These are phyloP conservation scores for Arabis hirsuta DNA, from an alignment of 345 rosid species.

Conservation along the genomic window DNA sequence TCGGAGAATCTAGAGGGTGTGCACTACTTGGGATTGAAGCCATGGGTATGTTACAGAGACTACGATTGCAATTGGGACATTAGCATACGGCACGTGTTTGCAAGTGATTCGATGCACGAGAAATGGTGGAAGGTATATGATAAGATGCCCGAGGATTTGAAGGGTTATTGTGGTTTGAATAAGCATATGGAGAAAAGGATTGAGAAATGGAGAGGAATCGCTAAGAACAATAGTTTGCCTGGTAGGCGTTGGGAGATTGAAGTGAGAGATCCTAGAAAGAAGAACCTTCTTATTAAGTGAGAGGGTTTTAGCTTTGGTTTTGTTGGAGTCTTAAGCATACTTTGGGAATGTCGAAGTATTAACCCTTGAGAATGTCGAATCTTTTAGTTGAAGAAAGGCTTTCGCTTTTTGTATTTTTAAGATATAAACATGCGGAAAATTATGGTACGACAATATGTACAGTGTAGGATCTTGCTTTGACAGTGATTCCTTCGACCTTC, in stretches of 20 bases:
- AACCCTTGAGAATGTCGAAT: neutral
- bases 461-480: neutral
- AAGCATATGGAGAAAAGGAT: constrained; percentile 49
- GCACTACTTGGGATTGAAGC: constrained; percentile 83
- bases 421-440: neutral
- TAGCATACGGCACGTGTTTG: constrained; percentile 46
- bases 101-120: constrained; percentile 62
- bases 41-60: constrained; percentile 90
- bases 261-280: constrained; percentile 60
- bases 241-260: constrained; percentile 71
- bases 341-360: too few relatives aligned
- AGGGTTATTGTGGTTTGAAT: constrained; percentile 61
- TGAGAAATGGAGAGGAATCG: constrained; percentile 62
- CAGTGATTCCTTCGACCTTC: too few relatives aligned
- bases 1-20: constrained; percentile 45
- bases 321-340: neutral
- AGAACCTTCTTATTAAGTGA: constrained; percentile 37
- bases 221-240: constrained; percentile 46
- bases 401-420: neutral
- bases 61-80: constrained; percentile 94
- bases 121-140: constrained; percentile 83
- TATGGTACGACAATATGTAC: neutral
- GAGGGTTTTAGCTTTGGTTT: constrained; percentile 7
- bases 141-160: constrained; percentile 58
- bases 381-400: constrained; percentile 5